phyloP scores from a whole-genome alignment of 176 grass and related monocot species.

The Carex pumila region DNA sequence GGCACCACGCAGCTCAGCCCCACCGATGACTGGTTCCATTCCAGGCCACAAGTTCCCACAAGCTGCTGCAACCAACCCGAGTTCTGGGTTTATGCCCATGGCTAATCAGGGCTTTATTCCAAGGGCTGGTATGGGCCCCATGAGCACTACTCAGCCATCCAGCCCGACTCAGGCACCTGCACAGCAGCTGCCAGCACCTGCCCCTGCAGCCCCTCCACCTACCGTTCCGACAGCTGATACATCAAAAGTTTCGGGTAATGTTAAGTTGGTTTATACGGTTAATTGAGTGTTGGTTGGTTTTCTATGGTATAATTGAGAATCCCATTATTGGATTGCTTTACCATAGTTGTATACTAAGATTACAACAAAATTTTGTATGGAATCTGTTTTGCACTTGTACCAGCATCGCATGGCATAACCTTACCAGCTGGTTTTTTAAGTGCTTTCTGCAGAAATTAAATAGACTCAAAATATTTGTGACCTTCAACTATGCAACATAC shows the following conservation, averaged over 20 bases:
- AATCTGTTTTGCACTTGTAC: neutral
- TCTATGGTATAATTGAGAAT: neutral
- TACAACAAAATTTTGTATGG: neutral
- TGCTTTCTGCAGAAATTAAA: neutral
- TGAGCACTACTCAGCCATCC: constrained; percentile 69
- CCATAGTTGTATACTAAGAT: neutral
- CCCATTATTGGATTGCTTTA: neutral
- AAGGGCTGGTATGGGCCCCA: constrained; percentile 45
- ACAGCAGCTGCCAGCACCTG: constrained; percentile 30
- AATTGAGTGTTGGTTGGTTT: neutral
- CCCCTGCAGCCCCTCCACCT: constrained; percentile 57
- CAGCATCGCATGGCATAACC: neutral
- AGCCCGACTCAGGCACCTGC: constrained; percentile 55
- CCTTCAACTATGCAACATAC: neutral
- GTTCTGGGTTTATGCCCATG: constrained; percentile 54
- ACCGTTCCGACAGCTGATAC: constrained; percentile 92
- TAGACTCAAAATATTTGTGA: neutral
- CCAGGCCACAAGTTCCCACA: constrained; percentile 51
- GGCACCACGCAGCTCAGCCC: constrained; percentile 38
- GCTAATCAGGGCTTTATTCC: constrained; percentile 60
- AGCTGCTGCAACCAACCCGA: constrained; percentile 39
- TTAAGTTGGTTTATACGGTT: neutral
- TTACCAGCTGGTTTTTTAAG: neutral
- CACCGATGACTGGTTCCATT: constrained; percentile 27
- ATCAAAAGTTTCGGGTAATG: constrained; percentile 86